Percentiles rank a stretch among this genome's conserved stretches.
Conservation (phyloP, 495 filamentous ascomycete genomes). For the Amniculicola lignicola region DNA sequence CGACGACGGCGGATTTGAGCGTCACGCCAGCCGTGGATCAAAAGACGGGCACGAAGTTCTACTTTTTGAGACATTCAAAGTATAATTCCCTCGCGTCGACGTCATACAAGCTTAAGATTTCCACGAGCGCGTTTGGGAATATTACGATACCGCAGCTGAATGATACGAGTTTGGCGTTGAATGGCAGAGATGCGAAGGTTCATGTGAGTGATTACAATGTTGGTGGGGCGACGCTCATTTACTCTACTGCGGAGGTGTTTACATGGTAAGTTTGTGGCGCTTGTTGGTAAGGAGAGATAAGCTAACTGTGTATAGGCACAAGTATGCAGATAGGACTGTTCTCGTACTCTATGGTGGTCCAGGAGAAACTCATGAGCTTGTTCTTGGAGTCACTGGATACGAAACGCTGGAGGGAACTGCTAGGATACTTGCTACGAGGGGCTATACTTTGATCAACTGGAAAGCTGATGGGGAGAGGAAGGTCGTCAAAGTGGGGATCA, state of each 20-base stretch:
- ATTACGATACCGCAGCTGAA: conserved; percentile 63
- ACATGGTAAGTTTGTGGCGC: no score
- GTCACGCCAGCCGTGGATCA: conserved; percentile 24
- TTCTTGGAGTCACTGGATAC: conserved; percentile 43
- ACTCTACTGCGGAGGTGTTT: conserved; percentile 64
- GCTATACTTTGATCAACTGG: conserved; percentile 54
- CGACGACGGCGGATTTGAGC: conserved; percentile 14
- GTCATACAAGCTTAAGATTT: conserved; percentile 55
- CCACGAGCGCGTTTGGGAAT: conserved; percentile 49
- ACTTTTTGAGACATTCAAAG: conserved; percentile 60
- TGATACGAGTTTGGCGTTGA: conserved; percentile 56
- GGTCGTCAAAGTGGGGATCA: conserved; percentile 53
- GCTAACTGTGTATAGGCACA: no score
- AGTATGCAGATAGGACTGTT: conserved; percentile 56
- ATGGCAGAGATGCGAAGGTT: conserved; percentile 72
- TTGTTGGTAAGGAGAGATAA: no score
- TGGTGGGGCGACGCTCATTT: conserved; percentile 60
- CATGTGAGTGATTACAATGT: conserved; percentile 73
- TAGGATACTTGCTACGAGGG: conserved; percentile 43
- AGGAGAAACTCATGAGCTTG: conserved; percentile 68
- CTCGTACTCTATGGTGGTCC: conserved; percentile 68
- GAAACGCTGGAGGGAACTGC: conserved; percentile 53
- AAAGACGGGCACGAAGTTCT: conserved; percentile 52
- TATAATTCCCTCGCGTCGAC: conserved; percentile 56
- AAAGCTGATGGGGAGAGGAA: conserved; percentile 50